These are phyloP conservation scores for Pachyrhizus erosus DNA, from an alignment of 306 rosid species.

Conservation along the genomic window DNA sequence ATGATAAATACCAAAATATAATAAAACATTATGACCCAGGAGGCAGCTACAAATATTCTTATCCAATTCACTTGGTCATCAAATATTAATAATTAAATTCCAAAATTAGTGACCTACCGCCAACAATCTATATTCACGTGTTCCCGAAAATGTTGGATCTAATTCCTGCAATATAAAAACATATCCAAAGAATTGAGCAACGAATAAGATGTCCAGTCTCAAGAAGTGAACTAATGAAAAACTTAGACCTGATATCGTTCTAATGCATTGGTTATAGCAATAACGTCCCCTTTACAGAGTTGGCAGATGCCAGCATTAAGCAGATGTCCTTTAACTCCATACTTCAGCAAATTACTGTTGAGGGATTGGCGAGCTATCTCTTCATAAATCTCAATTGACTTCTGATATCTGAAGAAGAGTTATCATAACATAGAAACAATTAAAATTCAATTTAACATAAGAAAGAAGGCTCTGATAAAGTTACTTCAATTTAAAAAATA, in stretches of 20 bases:
- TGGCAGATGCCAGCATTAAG: constrained; percentile 98
- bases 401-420: constrained; percentile 72
- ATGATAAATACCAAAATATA: not conserved
- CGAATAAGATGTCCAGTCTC: constrained; percentile 7
- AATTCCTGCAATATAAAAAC: constrained; percentile 72
- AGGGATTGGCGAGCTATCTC: constrained; percentile 90
- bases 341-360: constrained; percentile 84
- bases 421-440: constrained; percentile 23
- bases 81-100: constrained; percentile 3
- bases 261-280: constrained; percentile 87
- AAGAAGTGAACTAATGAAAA: constrained; percentile 39
- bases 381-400: constrained; percentile 83
- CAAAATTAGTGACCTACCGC: constrained; percentile 58
- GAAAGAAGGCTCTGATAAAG: constrained; percentile 6
- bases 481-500: constrained; percentile 21
- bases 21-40: not conserved
- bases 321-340: constrained; percentile 97
- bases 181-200: constrained; percentile 40
- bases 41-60: not conserved
- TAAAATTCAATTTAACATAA: constrained; percentile 4
- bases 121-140: constrained; percentile 85
- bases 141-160: constrained; percentile 92
- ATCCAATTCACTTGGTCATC: not conserved
- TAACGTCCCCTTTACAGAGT: constrained; percentile 84
- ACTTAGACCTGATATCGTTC: constrained; percentile 78